phyloP scores from a whole-genome alignment of 129 eudicot genomes.

The Saussurea involucrata region DNA sequence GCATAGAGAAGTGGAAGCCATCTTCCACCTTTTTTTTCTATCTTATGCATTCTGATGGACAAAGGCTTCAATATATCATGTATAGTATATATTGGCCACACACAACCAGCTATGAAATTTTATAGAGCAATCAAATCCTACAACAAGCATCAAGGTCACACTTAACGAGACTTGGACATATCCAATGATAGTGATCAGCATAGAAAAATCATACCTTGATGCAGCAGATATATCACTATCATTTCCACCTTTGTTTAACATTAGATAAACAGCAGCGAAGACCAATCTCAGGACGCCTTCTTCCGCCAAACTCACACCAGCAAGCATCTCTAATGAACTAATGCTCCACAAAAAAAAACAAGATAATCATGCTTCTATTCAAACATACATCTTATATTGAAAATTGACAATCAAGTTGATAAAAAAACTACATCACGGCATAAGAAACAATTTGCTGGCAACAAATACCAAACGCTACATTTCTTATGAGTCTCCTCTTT shows the following conservation, averaged over 20 bases:
- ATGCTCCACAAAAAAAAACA: conserved; percentile 35
- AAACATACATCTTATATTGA: conserved; percentile 9
- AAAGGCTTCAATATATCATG: neutral
- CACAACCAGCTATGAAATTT: neutral
- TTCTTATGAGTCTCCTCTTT: neutral
- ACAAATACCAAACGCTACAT: neutral
- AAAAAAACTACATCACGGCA: neutral
- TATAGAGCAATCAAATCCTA: neutral
- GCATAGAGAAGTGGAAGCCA: neutral
- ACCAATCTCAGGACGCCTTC: conserved; percentile 87
- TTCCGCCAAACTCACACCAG: conserved; percentile 68
- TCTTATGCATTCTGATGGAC: neutral
- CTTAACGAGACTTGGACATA: neutral
- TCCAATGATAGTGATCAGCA: conserved; percentile 1
- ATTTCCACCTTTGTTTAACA: conserved; percentile 56
- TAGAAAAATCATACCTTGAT: conserved; percentile 49
- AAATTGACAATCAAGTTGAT: conserved; percentile 5
- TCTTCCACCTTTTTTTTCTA: neutral
- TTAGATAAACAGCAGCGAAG: conserved; percentile 74
- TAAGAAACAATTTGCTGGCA: neutral
- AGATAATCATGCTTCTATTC: conserved; percentile 20
- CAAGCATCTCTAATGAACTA: conserved; percentile 92
- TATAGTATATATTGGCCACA: neutral
- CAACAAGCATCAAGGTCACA: neutral
- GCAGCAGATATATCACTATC: conserved; percentile 83